Evolutionary conservation across 2,329 filamentous ascomycete species (phyloP).

Genomic region (Epicoccum sorghinum): DNA sequence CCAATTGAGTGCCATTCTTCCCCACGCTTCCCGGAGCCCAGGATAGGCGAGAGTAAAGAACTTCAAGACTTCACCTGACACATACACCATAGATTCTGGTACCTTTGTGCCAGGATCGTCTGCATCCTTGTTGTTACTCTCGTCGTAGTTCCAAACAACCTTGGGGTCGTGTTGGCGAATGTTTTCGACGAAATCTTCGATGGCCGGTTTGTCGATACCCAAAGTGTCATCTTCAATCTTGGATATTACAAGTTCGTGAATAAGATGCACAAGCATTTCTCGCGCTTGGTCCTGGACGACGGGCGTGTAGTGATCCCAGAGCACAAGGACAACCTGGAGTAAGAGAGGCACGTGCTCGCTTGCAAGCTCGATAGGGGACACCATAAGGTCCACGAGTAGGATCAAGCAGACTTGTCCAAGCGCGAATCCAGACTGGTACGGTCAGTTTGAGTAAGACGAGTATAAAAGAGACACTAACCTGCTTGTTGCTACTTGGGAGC

Average conservation of each 20-base stretch:
- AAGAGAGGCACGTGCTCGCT: conserved; percentile 83
- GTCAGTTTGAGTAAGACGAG: conserved; percentile 23
- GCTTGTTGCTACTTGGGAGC: conserved; percentile 40
- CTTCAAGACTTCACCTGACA: conserved; percentile 80
- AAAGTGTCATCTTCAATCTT: conserved; percentile 72
- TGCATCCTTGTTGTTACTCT: conserved; percentile 76
- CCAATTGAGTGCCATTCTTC: conserved; percentile 87
- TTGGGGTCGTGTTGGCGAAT: conserved; percentile 83
- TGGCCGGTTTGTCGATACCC: conserved; percentile 71
- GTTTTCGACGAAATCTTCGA: conserved; percentile 86
- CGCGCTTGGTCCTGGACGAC: conserved; percentile 95
- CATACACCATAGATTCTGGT: conserved; percentile 82
- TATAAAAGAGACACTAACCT: conserved; percentile 21
- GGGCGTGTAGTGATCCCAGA: conserved; percentile 97
- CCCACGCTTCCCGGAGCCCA: conserved; percentile 89
- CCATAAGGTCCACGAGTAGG: conserved; percentile 92
- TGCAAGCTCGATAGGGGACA: conserved; percentile 82
- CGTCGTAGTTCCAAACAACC: conserved; percentile 93
- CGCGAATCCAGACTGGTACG: conserved; percentile 73
- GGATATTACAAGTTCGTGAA: conserved; percentile 90
- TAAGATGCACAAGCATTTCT: conserved; percentile 96
- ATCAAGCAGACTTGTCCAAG: conserved; percentile 93
- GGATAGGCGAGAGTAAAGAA: conserved; percentile 87
- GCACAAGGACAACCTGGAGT: conserved; percentile 86
- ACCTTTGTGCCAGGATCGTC: conserved; percentile 79